phyloP scores from a whole-genome alignment of 1,284 basidiomycete genomes.

The Tylopilus sp. region DNA sequence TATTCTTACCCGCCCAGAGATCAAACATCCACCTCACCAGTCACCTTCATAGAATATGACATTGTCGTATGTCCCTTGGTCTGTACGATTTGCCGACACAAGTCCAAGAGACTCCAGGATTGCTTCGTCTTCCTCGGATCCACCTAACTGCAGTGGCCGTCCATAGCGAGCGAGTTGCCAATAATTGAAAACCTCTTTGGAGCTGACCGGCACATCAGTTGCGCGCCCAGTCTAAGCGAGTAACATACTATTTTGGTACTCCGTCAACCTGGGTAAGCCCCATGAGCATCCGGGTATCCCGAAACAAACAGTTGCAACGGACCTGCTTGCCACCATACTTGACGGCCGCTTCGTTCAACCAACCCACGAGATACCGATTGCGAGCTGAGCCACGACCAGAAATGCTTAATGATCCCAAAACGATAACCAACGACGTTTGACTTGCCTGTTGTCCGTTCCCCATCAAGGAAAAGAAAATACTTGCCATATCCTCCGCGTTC shows the following conservation, averaged over 20 bases:
- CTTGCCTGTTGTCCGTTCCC: background rate
- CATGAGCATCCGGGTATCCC: background rate
- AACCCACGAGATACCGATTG: background rate
- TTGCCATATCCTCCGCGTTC: slow-evolving; percentile 18
- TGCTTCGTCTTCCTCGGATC: background rate
- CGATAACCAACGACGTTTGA: too few relatives aligned
- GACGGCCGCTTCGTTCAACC: slow-evolving; percentile 12
- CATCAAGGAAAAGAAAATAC: background rate
- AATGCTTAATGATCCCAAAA: too few relatives aligned
- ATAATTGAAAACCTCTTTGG: background rate
- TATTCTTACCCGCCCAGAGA: too few relatives aligned
- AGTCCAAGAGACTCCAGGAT: background rate
- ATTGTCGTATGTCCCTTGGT: background rate
- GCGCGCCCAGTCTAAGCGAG: background rate
- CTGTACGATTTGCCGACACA: too few relatives aligned
- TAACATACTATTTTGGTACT: slow-evolving; percentile 5
- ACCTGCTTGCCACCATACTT: slow-evolving; percentile 19
- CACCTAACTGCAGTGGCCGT: background rate
- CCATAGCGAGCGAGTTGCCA: slow-evolving; percentile 1
- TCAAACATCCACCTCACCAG: too few relatives aligned
- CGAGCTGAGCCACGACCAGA: too few relatives aligned
- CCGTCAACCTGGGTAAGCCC: background rate
- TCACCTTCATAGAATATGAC: background rate
- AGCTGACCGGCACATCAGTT: background rate
- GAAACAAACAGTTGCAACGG: background rate